Evolutionary conservation across 352 stramenopile genomes (phyloP), one percentile per base, ranked within the genome.

Genomic region (Globisporangium iwayamae): DNA sequence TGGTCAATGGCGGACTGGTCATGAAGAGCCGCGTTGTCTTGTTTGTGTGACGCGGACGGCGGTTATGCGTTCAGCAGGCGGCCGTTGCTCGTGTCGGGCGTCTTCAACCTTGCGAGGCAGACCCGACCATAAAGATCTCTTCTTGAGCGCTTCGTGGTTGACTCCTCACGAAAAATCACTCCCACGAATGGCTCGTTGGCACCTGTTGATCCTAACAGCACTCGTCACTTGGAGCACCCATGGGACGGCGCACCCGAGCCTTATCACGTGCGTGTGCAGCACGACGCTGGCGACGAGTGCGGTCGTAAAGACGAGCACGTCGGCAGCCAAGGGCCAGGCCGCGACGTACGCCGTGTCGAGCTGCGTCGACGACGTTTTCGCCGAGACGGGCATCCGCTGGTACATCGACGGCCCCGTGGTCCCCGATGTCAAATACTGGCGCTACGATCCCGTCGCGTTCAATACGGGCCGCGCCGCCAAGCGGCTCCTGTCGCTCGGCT

Each of bases 291-390:
- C 83, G 34, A 81, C 76, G 10, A 58, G 74, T 39, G 78, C 73
- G 10, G 84, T 90, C 9, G 76, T 92, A 16, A 73, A 72, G 38
- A 76, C 75, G 13, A 68, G 51, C 48, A 64, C 66, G 7, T 30
- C 68, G 6, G 63, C 71, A 8, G 63, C 71, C 45, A 80, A 80
- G 47, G 74, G 69, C 22, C 76, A 89, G 59, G 72, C 71, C 1
- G 76, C 81, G 38, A 82, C 85, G 72, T 85, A 76, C 65, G 68
- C 76, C 5, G 41, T 90, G 14, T 76, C 83, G 3, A 81, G 72
- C 60, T 93, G 86, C 66, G 66, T 92, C n/a, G 70, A 84, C 34
- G 86, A 94, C 66, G 82, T 92, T n/a, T 94, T 94, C 43, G 83
- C 82, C 16, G 73, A 81, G 63, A 87, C 82, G 1, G 86, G 84